phyloP scores from a whole-genome alignment of 768 basidiomycete genomes.

The Terana coerulea region DNA sequence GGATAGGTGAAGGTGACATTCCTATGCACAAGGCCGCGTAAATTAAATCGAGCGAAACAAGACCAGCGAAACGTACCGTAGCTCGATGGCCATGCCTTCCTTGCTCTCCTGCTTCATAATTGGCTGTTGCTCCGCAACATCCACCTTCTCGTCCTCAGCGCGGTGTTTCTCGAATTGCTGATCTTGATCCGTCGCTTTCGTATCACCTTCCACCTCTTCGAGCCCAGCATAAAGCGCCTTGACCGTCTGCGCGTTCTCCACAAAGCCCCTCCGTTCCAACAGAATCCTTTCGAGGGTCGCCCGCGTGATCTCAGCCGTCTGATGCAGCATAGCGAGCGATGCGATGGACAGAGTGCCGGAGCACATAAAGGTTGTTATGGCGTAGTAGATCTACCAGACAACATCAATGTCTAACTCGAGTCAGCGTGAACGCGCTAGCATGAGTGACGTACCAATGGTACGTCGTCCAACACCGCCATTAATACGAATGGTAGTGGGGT shows the following conservation, averaged over 20 bases:
- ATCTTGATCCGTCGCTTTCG: no score
- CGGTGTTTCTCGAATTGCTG: no score
- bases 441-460: background rate
- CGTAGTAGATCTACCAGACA: background rate
- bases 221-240: background rate
- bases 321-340: background rate
- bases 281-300: background rate
- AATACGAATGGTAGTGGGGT: background rate
- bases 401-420: no score
- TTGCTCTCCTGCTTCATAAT: background rate
- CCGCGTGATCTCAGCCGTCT: background rate
- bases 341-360: background rate
- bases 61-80: background rate
- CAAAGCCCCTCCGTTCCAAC: background rate
- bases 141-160: no score
- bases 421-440: background rate
- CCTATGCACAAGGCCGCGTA: constrained; percentile 31
- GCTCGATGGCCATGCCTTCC: constrained; percentile 1
- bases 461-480: background rate
- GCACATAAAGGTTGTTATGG: background rate
- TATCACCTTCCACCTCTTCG: background rate
- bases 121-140: background rate
- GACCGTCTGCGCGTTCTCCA: background rate
- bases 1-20: constrained; percentile 54
- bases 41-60: background rate